Evolutionary conservation across 1,139 yeast species (phyloP).

Genomic region (Sugiyamaella grinbergsii): DNA sequence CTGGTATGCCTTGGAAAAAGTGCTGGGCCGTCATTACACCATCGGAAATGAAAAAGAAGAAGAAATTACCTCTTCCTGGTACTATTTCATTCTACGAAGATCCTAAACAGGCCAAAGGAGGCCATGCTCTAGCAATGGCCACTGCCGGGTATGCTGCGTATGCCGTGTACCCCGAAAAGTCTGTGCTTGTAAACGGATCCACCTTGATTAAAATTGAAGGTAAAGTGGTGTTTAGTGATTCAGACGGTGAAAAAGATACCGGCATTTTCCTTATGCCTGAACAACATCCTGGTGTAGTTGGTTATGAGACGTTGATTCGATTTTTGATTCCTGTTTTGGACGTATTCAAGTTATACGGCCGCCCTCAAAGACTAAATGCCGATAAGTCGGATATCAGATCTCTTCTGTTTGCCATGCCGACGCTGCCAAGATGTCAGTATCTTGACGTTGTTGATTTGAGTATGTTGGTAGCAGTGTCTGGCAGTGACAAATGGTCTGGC

Average conservation of each 20-base stretch:
- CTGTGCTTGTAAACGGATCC: slow-evolving; percentile 75
- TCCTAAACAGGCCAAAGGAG: slow-evolving; percentile 54
- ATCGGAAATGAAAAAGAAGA: slow-evolving; percentile 46
- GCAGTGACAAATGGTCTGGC: slow-evolving; percentile 60
- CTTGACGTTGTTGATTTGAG: slow-evolving; percentile 60
- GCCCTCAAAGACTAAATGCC: slow-evolving; percentile 87
- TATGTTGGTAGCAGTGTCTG: slow-evolving; percentile 46
- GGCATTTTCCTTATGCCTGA: slow-evolving; percentile 96
- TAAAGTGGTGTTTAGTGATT: slow-evolving; percentile 61
- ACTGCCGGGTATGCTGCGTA: slow-evolving; percentile 71
- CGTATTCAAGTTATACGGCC: slow-evolving; percentile 84
- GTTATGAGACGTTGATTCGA: slow-evolving; percentile 89
- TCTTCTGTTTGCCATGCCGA: slow-evolving; percentile 86
- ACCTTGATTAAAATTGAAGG: slow-evolving; percentile 91
- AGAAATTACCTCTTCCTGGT: slow-evolving; percentile 44
- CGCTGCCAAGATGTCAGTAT: slow-evolving; percentile 84
- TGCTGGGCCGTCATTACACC: slow-evolving; percentile 95
- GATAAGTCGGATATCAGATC: slow-evolving; percentile 80
- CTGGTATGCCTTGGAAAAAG: slow-evolving; percentile 97
- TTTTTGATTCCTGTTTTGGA: slow-evolving; percentile 84
- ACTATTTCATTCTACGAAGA: slow-evolving; percentile 46
- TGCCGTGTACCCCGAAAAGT: slow-evolving; percentile 91
- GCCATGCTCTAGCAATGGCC: slow-evolving; percentile 78
- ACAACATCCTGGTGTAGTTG: slow-evolving; percentile 88
- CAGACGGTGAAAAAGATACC: slow-evolving; percentile 63